Base-by-base conservation (phyloP, 2,329 filamentous ascomycete species). In the Diplodia sapinea region DNA sequence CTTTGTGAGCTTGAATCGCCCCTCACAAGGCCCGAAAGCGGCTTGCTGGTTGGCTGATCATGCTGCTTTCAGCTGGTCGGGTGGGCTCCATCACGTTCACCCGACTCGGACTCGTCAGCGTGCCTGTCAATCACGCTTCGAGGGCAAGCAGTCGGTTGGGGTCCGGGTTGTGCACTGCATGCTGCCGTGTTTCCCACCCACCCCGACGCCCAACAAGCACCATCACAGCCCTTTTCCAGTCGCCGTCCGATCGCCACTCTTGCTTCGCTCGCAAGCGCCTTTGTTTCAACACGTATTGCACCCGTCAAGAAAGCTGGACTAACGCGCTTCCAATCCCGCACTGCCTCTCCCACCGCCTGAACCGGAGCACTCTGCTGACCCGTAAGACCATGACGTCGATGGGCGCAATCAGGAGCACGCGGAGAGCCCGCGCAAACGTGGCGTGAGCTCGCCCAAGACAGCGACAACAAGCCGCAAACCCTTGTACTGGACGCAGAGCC, bases 101-200 rank as follows among this genome's bases (percentile, higher is more conserved):
- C 17, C n/a, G 33, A n/a, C 38, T 61, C 56, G 57, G 33, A 50
- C 57, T 62, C 33, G 57, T 43, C 57, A 9, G 17, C 57, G 57
- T 62, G 57, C 57, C 57, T 51, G 59, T 63, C 59, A 63, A 63
- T 63, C 59, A 49, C 20, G 43, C 57, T 62, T 62, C 57, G 43
- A 51, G 57, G 50, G 38, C 57, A 51, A 36, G 26, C 31, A 33
- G 31, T 33, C 31, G 31, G 26, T 20, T 20, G 56, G 38, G 15
- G 15, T 20, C 5, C 36, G n/a, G n/a, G 57, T 43, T 31, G 36
- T 20, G 38, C 38, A 26, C 20, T 31, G 38, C 43, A 26, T 63
- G 43, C 47, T 63, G 47, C 47, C n/a, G 43, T 63, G 17, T 29
- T 23, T 38, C 59, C 59, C 40, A 33, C 54, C 54, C 31, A 40